phyloP scores from a whole-genome alignment of 78 protist species.

The Trichosphaerium sp. region DNA sequence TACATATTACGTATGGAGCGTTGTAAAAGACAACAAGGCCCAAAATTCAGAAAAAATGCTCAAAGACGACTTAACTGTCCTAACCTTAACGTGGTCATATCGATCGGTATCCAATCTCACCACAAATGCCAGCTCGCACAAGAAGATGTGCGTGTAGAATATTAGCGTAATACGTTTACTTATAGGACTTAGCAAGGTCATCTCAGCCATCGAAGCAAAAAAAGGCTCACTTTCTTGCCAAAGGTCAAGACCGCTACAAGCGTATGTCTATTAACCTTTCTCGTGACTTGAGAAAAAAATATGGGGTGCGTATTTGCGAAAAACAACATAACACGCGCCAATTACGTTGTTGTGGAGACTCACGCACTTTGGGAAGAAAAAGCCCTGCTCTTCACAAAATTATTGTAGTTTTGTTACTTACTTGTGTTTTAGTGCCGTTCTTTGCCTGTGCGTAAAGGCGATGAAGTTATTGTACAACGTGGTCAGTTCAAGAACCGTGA shows the following conservation, averaged over 20 bases:
- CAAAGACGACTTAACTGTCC: not conserved
- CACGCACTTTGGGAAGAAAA: not conserved
- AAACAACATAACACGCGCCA: not conserved
- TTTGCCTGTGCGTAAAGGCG: constrained; percentile 97
- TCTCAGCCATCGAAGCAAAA: constrained; percentile 83
- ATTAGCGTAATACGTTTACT: not conserved
- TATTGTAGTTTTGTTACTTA: not conserved
- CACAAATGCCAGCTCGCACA: too few species aligned
- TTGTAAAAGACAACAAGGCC: too few species aligned
- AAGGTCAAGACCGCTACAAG: constrained; percentile 77
- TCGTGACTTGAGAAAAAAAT: constrained; percentile 86
- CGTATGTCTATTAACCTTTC: constrained; percentile 94
- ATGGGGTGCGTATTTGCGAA: constrained; percentile 60
- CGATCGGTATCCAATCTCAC: too few species aligned
- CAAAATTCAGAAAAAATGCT: not conserved
- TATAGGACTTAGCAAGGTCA: constrained; percentile 43
- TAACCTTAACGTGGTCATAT: not conserved
- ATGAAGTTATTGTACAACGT: constrained; percentile 87
- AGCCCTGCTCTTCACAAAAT: not conserved
- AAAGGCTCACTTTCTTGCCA: constrained; percentile 98
- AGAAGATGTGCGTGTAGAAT: not conserved
- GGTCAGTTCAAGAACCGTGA: constrained; percentile 79
- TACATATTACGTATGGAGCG: too few species aligned
- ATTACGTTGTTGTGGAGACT: not conserved
- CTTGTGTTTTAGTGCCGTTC: constrained; percentile 58